Percentiles rank a stretch among this genome's conserved stretches.
phyloP scores from a whole-genome alignment of 192 early-diverging fungal species.

The Bifiguratus adelaidae region DNA sequence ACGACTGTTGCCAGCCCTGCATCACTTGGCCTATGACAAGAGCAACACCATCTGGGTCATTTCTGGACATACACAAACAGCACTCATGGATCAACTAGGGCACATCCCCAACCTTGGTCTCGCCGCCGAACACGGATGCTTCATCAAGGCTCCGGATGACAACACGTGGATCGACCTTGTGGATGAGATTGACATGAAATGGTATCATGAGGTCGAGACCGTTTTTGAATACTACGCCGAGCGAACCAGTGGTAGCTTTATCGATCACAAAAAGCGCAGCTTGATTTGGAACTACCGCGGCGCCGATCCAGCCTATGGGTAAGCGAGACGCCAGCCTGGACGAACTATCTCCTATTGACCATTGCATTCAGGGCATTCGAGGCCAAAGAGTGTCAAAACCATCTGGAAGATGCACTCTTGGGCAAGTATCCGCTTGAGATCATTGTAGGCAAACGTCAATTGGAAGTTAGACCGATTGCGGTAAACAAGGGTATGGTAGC shows the following conservation, averaged over 20 bases:
- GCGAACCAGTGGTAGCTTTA: conserved; percentile 72
- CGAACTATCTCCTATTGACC: too few species aligned
- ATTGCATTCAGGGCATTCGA: too few species aligned
- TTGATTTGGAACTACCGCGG: conserved; percentile 88
- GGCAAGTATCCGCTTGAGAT: conserved; percentile 80
- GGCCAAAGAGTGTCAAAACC: conserved; percentile 84
- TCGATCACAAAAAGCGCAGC: conserved; percentile 76
- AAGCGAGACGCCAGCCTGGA: too few species aligned
- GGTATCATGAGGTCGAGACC: conserved; percentile 74
- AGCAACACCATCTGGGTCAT: conserved; percentile 66
- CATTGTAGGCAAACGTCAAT: conserved; percentile 82
- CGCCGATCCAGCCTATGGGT: conserved; percentile 78
- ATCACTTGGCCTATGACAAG: conserved; percentile 44
- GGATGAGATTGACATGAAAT: conserved; percentile 55
- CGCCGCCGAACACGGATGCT: conserved; percentile 83
- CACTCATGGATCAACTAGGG: conserved; percentile 56
- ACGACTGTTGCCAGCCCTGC: conserved; percentile 47
- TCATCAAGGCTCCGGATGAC: conserved; percentile 56
- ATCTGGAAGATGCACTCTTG: conserved; percentile 68
- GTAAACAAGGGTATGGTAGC: conserved; percentile 92
- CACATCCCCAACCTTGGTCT: conserved; percentile 49
- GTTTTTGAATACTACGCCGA: conserved; percentile 84
- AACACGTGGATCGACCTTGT: conserved; percentile 46
- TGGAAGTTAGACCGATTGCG: conserved; percentile 70
- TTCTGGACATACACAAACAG: conserved; percentile 54